Evolutionary conservation across 1,284 basidiomycete genomes (phyloP).

Genomic region (Xanthoconium separans): DNA sequence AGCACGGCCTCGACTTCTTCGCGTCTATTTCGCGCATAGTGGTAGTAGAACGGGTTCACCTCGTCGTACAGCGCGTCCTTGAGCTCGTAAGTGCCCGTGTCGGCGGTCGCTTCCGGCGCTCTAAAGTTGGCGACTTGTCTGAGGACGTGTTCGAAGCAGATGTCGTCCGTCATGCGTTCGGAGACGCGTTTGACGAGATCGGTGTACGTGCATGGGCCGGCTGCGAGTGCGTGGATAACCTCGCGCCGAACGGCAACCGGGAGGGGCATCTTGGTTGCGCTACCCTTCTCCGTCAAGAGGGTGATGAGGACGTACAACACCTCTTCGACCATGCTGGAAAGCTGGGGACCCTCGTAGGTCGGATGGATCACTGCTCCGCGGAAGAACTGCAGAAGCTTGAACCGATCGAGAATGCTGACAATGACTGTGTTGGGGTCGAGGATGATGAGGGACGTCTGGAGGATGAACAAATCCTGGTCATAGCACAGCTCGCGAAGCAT

Average conservation of each 20-base stretch:
- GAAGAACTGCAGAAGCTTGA: constrained; percentile 82
- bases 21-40: constrained; percentile 93
- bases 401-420: constrained; percentile 88
- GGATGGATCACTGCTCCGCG: constrained; percentile 56
- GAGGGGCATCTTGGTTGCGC: constrained; percentile 70
- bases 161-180: constrained; percentile 86
- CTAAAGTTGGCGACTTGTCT: constrained; percentile 82
- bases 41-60: constrained; percentile 95
- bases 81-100: constrained; percentile 87
- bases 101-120: constrained; percentile 74
- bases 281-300: constrained; percentile 81
- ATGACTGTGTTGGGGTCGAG: constrained; percentile 82
- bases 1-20: constrained; percentile 91
- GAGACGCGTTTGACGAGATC: constrained; percentile 91
- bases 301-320: constrained; percentile 87
- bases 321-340: constrained; percentile 90
- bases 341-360: constrained; percentile 69
- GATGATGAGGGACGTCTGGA: constrained; percentile 82
- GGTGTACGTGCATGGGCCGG: constrained; percentile 87
- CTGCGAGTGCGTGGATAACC: constrained; percentile 88
- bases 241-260: constrained; percentile 75
- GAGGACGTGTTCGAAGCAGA: constrained; percentile 82
- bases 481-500: constrained; percentile 95
- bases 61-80: constrained; percentile 83
- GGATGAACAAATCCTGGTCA: constrained; percentile 93